Conservation (phyloP, 768 basidiomycete species). For the Hydnomerulius pinastri region DNA sequence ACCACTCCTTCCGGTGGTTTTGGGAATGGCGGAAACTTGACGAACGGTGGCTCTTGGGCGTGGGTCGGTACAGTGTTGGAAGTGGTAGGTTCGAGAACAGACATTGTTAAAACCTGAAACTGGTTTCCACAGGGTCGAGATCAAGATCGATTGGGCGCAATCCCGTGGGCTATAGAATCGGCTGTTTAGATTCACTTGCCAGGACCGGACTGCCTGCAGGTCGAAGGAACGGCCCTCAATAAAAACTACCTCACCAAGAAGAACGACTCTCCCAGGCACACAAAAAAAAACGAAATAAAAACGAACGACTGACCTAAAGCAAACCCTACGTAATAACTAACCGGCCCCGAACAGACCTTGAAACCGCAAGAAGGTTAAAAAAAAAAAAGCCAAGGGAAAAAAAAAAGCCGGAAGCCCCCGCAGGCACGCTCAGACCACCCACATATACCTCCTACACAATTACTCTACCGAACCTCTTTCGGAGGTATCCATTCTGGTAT, state of each 20-base stretch:
- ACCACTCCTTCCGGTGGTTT: constrained; percentile 42
- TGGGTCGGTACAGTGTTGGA: constrained; percentile 10
- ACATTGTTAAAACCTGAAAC: constrained; percentile 24
- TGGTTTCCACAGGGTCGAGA: constrained; percentile 15
- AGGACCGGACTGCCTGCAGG: background rate
- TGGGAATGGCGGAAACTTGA: constrained; percentile 53
- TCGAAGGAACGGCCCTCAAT: too few relatives aligned
- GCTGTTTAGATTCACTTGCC: constrained; percentile 3
- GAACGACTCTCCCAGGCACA: too few relatives aligned
- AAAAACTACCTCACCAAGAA: constrained; percentile 11
- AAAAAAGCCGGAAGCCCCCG: background rate
- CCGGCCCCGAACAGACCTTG: background rate
- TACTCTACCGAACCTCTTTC: constrained; percentile 49
- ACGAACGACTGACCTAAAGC: too few relatives aligned
- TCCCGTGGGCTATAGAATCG: constrained; percentile 19
- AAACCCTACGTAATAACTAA: too few relatives aligned
- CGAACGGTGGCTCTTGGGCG: constrained; percentile 17
- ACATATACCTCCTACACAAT: background rate
- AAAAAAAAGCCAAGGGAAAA: background rate
- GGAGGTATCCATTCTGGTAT: constrained; percentile 80
- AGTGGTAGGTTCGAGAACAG: constrained; percentile 14
- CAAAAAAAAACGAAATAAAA: background rate
- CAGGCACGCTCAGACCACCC: constrained; percentile 1
- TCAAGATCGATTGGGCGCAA: constrained; percentile 1
- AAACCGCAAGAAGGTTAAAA: background rate